Evolutionary conservation across 2,329 filamentous ascomycete species (phyloP), one percentile per base, ranked within the genome.

Genomic region (Aspergillus melleus): DNA sequence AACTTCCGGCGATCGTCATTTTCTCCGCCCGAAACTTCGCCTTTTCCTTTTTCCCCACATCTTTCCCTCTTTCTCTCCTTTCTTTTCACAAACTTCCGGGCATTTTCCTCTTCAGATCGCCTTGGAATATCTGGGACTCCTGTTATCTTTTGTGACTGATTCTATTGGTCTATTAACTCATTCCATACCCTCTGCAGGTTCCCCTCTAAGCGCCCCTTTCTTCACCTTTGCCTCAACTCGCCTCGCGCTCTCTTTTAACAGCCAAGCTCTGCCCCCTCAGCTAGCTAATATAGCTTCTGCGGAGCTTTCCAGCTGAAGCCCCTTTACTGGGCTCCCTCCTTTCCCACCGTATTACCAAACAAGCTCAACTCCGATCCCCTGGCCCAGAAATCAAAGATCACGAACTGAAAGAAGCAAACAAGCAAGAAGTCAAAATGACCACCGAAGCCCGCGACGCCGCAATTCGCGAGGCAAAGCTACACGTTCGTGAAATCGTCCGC

Each of bases 381-480:
- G n/a, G 14, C 16, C 16, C 42, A 46, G 30, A 20, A 29, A n/a
- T 24, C 49, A 22, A 32, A 32, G 42, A 53, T 12, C 32, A 52
- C 19, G 51, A 57, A 58, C 30, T 42, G 55, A 29, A 47, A 64
- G n/a, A 36, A 16, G 32, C 10, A 36, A 36, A 4, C 32, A 22
- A 46, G 26, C 20, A 5, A 3, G 22, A 47, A 42, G 52, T 2
- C 51, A 61, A 30, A 54, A 66, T 66, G 63, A 46, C 64, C 16
- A 56, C 59, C 44, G 74, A 78, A 32, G 64, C 68, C 54, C 76
- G 76, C 63, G 77, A 78, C 54, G 66, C 70, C 4, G 76, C 77
- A 39, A 72, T 77, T 52, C 75, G 74, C 57, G 73, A 76, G 29
- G 76, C 77, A 29, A 80, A 77, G 62, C 65, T 68, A 26, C 74